Base-by-base conservation (phyloP, 23 red algal species). In the Gracilaria caudata region DNA sequence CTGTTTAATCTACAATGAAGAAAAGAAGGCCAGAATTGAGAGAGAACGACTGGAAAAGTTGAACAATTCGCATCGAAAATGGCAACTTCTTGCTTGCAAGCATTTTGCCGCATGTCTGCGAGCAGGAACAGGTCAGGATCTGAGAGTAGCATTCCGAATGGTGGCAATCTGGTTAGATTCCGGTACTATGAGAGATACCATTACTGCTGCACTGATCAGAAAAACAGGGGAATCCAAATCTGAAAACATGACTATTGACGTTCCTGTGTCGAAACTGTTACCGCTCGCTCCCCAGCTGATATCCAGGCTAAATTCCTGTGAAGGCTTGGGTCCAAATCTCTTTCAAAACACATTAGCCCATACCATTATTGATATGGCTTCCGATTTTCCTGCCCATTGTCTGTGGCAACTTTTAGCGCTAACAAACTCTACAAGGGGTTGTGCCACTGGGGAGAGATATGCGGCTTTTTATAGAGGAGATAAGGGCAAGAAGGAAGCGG, bases 351-450 rank as follows among this genome's bases (percentile, higher is more conserved):
- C 78, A 19, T 68, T 94, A 24, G n/a, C 41, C 0, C 26, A 58
- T 17, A 87, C 79, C 7, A 76, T 94, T 43, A 44, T 37, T 33
- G 40, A 29, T 1, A 86, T 94, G 81, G 73, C 83, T 6, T 24
- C 43, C 16, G 35, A 51, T 32, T 82, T 83, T 59, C 93, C 93
- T 23, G 54, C 86, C 21, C 80, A 95, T 60, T 89, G 84, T 28
- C 35, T 95, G 26, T 95, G 93, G 93, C 85, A 90, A 70, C 73
- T 95, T 44, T 24, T 90, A 9, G 45, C 93, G 32, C 36, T 95
- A 37, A 78, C 93, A 36, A 95, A 95, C 30, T 72, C 71, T 37
- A 86, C 71, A 34, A 88, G 79, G 71, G 49, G 40, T 14, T 81
- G 73, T 44, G 46, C 58, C n/a, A 79, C 49, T n/a, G 44, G 78